Conservation (phyloP, 768 basidiomycete species). For the Lentinula raphanica region DNA sequence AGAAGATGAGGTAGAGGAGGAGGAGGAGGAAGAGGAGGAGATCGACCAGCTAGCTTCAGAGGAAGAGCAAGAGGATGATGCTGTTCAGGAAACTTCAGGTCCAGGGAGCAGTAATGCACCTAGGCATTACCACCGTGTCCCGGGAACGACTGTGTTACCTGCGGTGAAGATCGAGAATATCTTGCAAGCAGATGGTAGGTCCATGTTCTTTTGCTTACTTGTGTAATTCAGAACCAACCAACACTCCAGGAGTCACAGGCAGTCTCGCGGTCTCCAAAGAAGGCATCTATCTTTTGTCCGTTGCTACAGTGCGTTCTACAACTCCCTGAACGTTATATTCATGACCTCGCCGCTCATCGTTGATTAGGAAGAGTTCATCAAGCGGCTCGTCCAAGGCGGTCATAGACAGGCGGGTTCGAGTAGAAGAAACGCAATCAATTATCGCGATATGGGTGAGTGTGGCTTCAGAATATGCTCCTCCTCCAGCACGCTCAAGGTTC, state of each 20-base stretch:
- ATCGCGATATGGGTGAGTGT: slow-evolving; percentile 70
- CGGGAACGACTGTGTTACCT: slow-evolving; percentile 67
- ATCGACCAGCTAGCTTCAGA: slow-evolving; percentile 65
- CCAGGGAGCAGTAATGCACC: slow-evolving; percentile 12
- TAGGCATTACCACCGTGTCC: slow-evolving; percentile 34
- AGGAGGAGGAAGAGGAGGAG: slow-evolving; percentile 49
- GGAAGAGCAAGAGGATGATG: slow-evolving; percentile 31
- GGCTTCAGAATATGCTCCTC: neutral
- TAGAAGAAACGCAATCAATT: slow-evolving; percentile 54
- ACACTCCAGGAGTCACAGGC: slow-evolving; percentile 39
- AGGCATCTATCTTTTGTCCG: slow-evolving; percentile 65
- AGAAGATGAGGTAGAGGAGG: neutral
- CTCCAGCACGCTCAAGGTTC: slow-evolving; percentile 11
- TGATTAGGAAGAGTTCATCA: slow-evolving; percentile 79
- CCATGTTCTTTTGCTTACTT: neutral
- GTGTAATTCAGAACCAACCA: slow-evolving; percentile 1
- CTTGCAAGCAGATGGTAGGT: slow-evolving; percentile 69
- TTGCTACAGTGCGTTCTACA: slow-evolving; percentile 61
- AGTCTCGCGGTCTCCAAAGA: slow-evolving; percentile 70
- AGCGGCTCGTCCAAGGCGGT: slow-evolving; percentile 65
- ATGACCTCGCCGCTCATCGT: slow-evolving; percentile 7
- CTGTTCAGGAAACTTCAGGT: slow-evolving; percentile 13
- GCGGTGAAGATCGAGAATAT: slow-evolving; percentile 67
- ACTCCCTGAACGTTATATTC: slow-evolving; percentile 13
- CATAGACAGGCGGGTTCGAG: slow-evolving; percentile 59